These are phyloP conservation scores for Tylopilus sp. DNA, from an alignment of 768 basidiomycete genomes.

Conservation along the genomic window DNA sequence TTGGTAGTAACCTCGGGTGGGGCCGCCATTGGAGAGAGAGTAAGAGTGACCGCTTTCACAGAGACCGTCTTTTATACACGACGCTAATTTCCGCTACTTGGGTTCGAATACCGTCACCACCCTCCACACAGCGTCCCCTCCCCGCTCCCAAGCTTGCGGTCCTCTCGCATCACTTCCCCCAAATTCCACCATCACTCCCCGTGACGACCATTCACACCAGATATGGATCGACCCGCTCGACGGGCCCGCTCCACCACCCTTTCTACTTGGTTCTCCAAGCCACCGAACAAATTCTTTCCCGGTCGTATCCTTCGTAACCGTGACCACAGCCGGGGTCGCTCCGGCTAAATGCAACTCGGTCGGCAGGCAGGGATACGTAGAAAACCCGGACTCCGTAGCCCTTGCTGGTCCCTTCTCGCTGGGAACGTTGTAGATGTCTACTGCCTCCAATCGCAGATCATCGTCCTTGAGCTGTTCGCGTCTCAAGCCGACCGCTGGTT, in stretches of 20 bases:
- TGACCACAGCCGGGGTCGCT: constrained; percentile 39
- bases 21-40: constrained; percentile 50
- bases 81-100: constrained; percentile 9
- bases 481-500: constrained; percentile 44
- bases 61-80: constrained; percentile 9
- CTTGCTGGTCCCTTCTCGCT: constrained; percentile 36
- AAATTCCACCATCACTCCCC: constrained; percentile 84
- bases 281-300: constrained; percentile 74
- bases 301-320: constrained; percentile 47
- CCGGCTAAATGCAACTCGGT: constrained; percentile 41
- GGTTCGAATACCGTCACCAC: constrained; percentile 61
- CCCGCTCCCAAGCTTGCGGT: constrained; percentile 83
- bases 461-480: constrained; percentile 48
- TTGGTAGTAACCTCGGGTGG: constrained; percentile 57
- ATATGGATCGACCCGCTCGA: constrained; percentile 83
- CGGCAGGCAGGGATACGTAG: constrained; percentile 55
- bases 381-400: constrained; percentile 51
- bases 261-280: constrained; percentile 85
- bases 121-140: constrained; percentile 78
- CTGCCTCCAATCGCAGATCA: constrained; percentile 56
- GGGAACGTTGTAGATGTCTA: constrained; percentile 80
- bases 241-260: constrained; percentile 86
- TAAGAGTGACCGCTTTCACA: not conserved
- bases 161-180: constrained; percentile 75
- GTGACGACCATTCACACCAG: constrained; percentile 88